Evolutionary conservation across 2,329 filamentous ascomycete genomes (phyloP).

Genomic region (Diaporthe caulivora): DNA sequence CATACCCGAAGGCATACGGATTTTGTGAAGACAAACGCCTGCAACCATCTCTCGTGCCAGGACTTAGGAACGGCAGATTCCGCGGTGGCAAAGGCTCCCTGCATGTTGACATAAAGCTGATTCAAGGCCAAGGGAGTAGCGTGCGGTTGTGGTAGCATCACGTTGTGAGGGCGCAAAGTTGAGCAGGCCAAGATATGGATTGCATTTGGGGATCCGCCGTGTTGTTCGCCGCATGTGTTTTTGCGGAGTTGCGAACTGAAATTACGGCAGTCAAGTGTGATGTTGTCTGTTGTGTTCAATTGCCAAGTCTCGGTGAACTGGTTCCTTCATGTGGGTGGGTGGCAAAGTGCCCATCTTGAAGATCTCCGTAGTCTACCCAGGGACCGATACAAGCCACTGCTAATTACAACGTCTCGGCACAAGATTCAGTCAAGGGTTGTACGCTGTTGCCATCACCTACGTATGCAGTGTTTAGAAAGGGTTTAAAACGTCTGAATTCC

Average conservation of each 20-base stretch:
- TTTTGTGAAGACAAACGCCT: background rate
- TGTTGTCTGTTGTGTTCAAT: background rate
- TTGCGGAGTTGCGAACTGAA: background rate
- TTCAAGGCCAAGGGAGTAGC: background rate
- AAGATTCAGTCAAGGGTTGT: background rate
- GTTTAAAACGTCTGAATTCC: background rate
- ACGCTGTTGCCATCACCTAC: background rate
- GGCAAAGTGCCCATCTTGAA: background rate
- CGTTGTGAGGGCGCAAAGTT: background rate
- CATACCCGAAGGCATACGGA: background rate
- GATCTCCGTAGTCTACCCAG: background rate
- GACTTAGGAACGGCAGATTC: background rate
- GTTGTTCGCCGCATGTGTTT: background rate
- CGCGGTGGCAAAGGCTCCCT: background rate
- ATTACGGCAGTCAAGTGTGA: background rate
- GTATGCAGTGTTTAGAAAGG: background rate
- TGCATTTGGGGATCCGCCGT: slow-evolving; percentile 16
- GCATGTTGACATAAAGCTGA: background rate
- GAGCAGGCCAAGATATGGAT: background rate
- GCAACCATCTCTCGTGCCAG: background rate
- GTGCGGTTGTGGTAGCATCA: background rate
- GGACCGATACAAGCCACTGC: background rate
- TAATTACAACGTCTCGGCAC: background rate
- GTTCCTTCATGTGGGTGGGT: background rate
- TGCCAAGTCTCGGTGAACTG: slow-evolving; percentile 7